Conservation (phyloP, 2,329 filamentous ascomycete species). For the Colletotrichum sp. region DNA sequence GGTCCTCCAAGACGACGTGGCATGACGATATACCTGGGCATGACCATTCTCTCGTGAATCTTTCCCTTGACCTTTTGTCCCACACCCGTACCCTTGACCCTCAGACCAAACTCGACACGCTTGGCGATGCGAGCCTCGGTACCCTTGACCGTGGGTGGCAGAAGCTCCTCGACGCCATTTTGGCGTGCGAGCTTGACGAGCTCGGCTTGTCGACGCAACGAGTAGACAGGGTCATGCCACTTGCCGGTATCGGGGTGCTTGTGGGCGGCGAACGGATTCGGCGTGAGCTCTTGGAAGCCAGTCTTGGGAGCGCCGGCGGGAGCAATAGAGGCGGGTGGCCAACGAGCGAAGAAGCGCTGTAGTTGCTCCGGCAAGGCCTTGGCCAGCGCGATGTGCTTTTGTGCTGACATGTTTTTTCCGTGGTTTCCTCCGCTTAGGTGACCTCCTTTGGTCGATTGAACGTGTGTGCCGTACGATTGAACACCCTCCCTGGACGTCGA, state of each 20-base stretch:
- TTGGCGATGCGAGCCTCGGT: constrained; percentile 73
- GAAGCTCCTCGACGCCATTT: constrained; percentile 79
- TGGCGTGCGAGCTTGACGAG: constrained; percentile 84
- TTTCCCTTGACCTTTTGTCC: constrained; percentile 96
- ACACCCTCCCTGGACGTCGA: neutral
- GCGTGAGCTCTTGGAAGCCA: constrained; percentile 60
- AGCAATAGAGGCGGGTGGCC: constrained; percentile 74
- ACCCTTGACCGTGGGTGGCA: constrained; percentile 80
- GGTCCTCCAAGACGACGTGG: neutral
- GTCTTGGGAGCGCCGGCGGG: constrained; percentile 50
- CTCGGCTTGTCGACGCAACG: constrained; percentile 86
- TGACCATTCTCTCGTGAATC: constrained; percentile 86
- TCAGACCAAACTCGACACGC: constrained; percentile 78
- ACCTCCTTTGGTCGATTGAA: neutral
- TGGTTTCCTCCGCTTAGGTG: neutral
- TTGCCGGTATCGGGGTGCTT: constrained; percentile 80
- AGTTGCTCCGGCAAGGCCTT: constrained; percentile 79
- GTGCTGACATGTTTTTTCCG: constrained; percentile 1
- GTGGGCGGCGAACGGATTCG: constrained; percentile 82
- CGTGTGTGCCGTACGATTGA: neutral
- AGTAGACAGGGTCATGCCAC: constrained; percentile 86
- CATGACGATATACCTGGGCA: constrained; percentile 62
- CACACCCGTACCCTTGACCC: constrained; percentile 90
- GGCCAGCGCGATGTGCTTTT: constrained; percentile 62
- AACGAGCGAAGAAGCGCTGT: constrained; percentile 86